Evolutionary conservation across 75 land plant species (phyloP).

Genomic region (Pinus taeda): DNA sequence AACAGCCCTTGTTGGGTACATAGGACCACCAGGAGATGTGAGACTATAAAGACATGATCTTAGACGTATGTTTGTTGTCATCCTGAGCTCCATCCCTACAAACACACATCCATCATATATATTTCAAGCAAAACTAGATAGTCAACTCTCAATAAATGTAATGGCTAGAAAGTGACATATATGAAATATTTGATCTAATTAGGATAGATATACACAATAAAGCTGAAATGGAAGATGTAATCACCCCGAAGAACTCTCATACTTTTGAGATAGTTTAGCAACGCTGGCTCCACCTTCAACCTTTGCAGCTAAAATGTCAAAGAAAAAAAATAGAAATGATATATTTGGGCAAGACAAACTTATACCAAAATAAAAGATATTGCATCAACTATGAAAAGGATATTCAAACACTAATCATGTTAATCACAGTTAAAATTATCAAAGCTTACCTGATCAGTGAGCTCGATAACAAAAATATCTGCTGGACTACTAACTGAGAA

Average conservation of each 20-base stretch:
- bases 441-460: slow-evolving; percentile 84
- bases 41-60: slow-evolving; percentile 94
- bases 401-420: neutral
- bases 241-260: slow-evolving; percentile 79
- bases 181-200: neutral
- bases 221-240: neutral
- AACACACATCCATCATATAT: neutral
- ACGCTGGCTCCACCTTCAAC: slow-evolving; percentile 95
- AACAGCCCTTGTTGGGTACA: slow-evolving; percentile 98
- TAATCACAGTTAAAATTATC: slow-evolving; percentile 1
- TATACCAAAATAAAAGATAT: neutral
- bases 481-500: slow-evolving; percentile 69
- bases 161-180: neutral
- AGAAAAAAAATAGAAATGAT: slow-evolving; percentile 3
- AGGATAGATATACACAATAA: neutral
- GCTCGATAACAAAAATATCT: slow-evolving; percentile 86
- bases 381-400: neutral
- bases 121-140: neutral
- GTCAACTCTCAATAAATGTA: neutral
- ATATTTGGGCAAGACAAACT: neutral
- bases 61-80: slow-evolving; percentile 85
- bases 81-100: slow-evolving; percentile 77
- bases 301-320: slow-evolving; percentile 70
- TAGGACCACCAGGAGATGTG: slow-evolving; percentile 98
- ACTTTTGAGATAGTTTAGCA: slow-evolving; percentile 76